Percentiles rank a stretch among this genome's conserved stretches.
These are phyloP conservation scores for Escallonia rubra DNA, from an alignment of 129 eudicot genomes.

Conservation along the genomic window DNA sequence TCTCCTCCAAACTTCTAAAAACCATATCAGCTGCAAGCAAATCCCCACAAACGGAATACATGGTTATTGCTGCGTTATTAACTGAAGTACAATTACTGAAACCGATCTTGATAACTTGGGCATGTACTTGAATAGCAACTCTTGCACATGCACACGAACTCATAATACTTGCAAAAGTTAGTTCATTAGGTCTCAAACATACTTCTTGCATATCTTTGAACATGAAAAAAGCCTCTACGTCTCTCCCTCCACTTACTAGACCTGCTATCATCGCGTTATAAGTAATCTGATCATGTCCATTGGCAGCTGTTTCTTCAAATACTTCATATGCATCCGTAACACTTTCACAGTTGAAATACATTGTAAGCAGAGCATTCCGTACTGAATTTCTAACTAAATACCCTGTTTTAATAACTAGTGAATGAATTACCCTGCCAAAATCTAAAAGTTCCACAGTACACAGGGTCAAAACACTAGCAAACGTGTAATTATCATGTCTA, in stretches of 20 bases:
- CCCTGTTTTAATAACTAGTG: constrained; percentile 62
- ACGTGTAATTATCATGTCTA: constrained; percentile 63
- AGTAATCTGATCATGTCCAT: constrained; percentile 50
- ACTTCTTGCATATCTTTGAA: constrained; percentile 51
- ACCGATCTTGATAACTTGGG: constrained; percentile 54
- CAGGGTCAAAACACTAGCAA: constrained; percentile 74
- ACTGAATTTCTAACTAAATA: constrained; percentile 55
- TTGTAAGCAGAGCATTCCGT: constrained; percentile 59
- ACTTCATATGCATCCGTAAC: constrained; percentile 41
- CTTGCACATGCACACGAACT: constrained; percentile 34
- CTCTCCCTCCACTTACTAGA: constrained; percentile 51
- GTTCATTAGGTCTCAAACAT: constrained; percentile 47
- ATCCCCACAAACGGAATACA: constrained; percentile 54
- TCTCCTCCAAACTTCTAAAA: constrained; percentile 41
- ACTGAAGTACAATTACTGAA: constrained; percentile 47
- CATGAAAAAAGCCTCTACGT: constrained; percentile 42
- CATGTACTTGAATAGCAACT: constrained; percentile 50
- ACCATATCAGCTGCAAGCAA: constrained; percentile 30
- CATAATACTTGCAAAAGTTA: constrained; percentile 73
- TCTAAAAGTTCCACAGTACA: constrained; percentile 45
- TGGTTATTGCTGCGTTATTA: constrained; percentile 61
- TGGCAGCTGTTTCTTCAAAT: constrained; percentile 41
- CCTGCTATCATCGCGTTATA: constrained; percentile 81
- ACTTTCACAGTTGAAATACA: constrained; percentile 58
- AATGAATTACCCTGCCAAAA: constrained; percentile 61